Percentiles rank a stretch among this genome's conserved stretches.
phyloP scores from a whole-genome alignment of 257 asterid species.

The Lantana camara region DNA sequence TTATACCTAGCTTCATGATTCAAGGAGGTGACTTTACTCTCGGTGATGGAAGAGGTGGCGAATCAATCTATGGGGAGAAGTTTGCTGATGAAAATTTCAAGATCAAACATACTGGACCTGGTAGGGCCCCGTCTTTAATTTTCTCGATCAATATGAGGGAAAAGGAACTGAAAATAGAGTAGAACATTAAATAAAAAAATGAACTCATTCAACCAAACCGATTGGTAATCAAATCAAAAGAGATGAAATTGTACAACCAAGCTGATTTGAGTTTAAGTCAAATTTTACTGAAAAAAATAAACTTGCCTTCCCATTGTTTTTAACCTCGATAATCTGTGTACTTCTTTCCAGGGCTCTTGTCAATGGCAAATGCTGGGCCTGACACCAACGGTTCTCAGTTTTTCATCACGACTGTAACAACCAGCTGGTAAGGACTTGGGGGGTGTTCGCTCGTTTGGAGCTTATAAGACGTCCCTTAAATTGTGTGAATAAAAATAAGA shows the following conservation, averaged over 20 bases:
- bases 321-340: not conserved
- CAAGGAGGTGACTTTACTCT: slow-evolving; percentile 99
- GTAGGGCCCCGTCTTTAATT: slow-evolving; percentile 39
- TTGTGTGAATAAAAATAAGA: too few species aligned
- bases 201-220: too few species aligned
- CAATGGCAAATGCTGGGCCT: slow-evolving; percentile 94
- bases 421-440: slow-evolving; percentile 72
- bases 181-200: too few species aligned
- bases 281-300: not conserved
- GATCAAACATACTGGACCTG: slow-evolving; percentile 96
- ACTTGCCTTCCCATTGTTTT: not conserved
- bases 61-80: slow-evolving; percentile 84
- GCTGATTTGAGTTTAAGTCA: not conserved
- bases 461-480: too few species aligned
- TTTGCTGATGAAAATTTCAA: slow-evolving; percentile 95
- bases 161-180: not conserved
- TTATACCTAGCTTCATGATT: slow-evolving; percentile 96
- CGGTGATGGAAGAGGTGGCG: slow-evolving; percentile 98
- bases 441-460: too few species aligned
- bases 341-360: slow-evolving; percentile 56
- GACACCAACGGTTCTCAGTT: slow-evolving; percentile 97
- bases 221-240: not conserved
- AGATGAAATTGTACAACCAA: not conserved
- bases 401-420: slow-evolving; percentile 98
- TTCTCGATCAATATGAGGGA: not conserved